Evolutionary conservation across 371 early-diverging fungal species (phyloP).

Genomic region (Phascolomyces articulosus): DNA sequence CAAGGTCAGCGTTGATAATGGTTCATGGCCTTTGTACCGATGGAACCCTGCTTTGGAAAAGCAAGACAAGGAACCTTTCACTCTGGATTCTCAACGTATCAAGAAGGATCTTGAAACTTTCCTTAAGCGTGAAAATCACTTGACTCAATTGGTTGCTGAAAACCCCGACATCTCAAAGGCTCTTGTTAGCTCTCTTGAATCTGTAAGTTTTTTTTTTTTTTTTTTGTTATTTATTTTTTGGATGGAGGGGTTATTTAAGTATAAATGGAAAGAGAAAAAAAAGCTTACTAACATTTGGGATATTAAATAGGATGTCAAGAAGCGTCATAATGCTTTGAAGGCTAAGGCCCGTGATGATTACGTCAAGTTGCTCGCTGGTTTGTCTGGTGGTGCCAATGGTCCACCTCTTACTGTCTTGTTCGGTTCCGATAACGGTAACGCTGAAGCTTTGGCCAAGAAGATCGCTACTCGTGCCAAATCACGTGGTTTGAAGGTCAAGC

Average conservation of each 20-base stretch:
- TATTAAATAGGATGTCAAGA: conserved; percentile 45
- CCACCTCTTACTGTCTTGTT: conserved; percentile 84
- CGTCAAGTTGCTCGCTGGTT: conserved; percentile 64
- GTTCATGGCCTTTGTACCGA: conserved; percentile 93
- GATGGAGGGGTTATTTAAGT: too few species aligned
- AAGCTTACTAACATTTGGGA: too few species aligned
- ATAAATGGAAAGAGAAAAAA: too few species aligned
- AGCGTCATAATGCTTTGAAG: conserved; percentile 55
- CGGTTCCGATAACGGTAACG: conserved; percentile 93
- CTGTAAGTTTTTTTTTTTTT: conserved; percentile 30
- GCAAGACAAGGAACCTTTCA: conserved; percentile 70
- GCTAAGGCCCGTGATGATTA: conserved; percentile 65
- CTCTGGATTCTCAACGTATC: conserved; percentile 85
- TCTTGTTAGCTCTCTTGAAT: conserved; percentile 53
- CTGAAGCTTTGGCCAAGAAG: conserved; percentile 82
- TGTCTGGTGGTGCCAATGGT: conserved; percentile 69
- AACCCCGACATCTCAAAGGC: conserved; percentile 64
- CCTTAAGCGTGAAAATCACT: conserved; percentile 81
- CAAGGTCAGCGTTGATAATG: conserved; percentile 88
- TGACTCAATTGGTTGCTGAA: conserved; percentile 70
- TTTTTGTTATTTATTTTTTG: not conserved
- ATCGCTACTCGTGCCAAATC: conserved; percentile 79
- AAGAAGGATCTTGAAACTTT: conserved; percentile 81
- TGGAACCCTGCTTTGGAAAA: conserved; percentile 80
- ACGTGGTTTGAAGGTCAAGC: conserved; percentile 75